A percentile compares a stretch with the other conserved stretches of the same genome.
Conservation (phyloP, 805 yeast species). For the Kazachstania bromeliacearum region DNA sequence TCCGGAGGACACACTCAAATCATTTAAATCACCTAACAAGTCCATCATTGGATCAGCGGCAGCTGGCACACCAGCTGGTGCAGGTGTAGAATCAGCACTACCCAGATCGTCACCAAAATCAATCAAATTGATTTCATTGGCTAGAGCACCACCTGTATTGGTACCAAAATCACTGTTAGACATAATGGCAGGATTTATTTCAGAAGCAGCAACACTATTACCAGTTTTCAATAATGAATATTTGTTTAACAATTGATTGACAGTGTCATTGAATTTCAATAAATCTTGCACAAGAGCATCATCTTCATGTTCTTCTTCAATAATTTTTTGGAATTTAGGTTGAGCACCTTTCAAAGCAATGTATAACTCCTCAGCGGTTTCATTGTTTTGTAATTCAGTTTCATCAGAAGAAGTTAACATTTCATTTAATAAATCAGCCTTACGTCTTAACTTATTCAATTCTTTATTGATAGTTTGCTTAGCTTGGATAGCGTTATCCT, state of each 20-base stretch:
- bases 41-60: slow-evolving; percentile 44
- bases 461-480: slow-evolving; percentile 76
- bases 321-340: slow-evolving; percentile 77
- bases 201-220: slow-evolving; percentile 44
- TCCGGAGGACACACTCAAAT: slow-evolving; percentile 43
- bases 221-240: slow-evolving; percentile 54
- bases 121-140: slow-evolving; percentile 47
- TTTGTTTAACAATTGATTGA: slow-evolving; percentile 59
- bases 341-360: slow-evolving; percentile 72
- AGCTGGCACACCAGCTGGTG: slow-evolving; percentile 7
- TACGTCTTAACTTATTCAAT: slow-evolving; percentile 70
- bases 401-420: slow-evolving; percentile 54
- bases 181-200: slow-evolving; percentile 34
- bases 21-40: slow-evolving; percentile 60
- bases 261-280: slow-evolving; percentile 61
- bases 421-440: slow-evolving; percentile 78
- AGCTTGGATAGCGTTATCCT: slow-evolving; percentile 56
- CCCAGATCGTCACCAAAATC: slow-evolving; percentile 59
- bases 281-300: slow-evolving; percentile 59
- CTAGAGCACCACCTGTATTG: slow-evolving; percentile 27
- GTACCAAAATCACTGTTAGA: slow-evolving; percentile 26
- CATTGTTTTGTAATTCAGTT: slow-evolving; percentile 34
- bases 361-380: slow-evolving; percentile 71
- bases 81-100: slow-evolving; percentile 8
- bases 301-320: slow-evolving; percentile 68